A percentile compares a stretch with the other conserved stretches of the same genome.
Conservation (phyloP, 768 basidiomycete genomes). For the Nidula microcarpa region DNA sequence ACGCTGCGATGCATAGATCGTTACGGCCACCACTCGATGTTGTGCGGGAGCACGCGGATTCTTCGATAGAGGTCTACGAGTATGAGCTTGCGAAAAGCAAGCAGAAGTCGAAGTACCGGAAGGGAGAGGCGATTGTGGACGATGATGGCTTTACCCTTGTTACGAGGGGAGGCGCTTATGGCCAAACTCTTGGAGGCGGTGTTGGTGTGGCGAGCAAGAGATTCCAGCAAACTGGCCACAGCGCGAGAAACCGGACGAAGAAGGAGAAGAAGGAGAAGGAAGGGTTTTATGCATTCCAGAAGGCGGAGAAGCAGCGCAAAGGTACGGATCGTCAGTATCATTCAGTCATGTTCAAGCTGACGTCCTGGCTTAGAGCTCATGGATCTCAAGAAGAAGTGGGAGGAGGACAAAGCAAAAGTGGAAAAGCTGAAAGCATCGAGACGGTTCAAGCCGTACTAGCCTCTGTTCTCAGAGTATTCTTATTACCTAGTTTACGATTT, state of each 20-base stretch:
- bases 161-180: slow-evolving; percentile 88
- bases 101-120: slow-evolving; percentile 64
- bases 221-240: slow-evolving; percentile 60
- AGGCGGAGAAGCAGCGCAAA: slow-evolving; percentile 83
- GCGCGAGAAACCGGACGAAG: slow-evolving; percentile 41
- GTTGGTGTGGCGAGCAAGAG: slow-evolving; percentile 59
- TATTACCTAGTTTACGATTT: too few species aligned
- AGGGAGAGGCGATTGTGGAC: slow-evolving; percentile 88
- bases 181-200: slow-evolving; percentile 83
- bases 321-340: slow-evolving; percentile 39
- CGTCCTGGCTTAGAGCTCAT: slow-evolving; percentile 48
- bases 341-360: slow-evolving; percentile 4
- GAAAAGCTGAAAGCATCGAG: slow-evolving; percentile 76
- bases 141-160: slow-evolving; percentile 95
- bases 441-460: slow-evolving; percentile 85
- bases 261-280: slow-evolving; percentile 67
- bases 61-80: slow-evolving; percentile 74
- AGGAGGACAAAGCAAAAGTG: slow-evolving; percentile 83
- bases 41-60: slow-evolving; percentile 78
- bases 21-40: slow-evolving; percentile 73
- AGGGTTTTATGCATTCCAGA: slow-evolving; percentile 88
- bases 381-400: slow-evolving; percentile 79
- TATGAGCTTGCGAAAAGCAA: slow-evolving; percentile 59
- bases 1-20: slow-evolving; percentile 56
- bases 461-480: neutral